Evolutionary conservation across 768 basidiomycete genomes (phyloP), one percentile per base, ranked within the genome.

Genomic region (Mycena albidolilacea): DNA sequence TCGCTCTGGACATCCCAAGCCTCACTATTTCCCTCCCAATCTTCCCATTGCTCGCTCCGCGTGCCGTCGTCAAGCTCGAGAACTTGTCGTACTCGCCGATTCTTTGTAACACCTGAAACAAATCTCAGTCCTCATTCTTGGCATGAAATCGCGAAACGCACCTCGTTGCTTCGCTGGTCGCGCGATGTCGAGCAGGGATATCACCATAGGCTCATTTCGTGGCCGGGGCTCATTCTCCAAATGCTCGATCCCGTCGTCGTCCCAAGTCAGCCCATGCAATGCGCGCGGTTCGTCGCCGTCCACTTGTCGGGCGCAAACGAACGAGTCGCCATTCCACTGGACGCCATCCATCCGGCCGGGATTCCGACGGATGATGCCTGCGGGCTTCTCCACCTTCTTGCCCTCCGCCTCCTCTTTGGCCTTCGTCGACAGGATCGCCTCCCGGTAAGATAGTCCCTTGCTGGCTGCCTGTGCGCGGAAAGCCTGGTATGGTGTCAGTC

Each of bases 111-210:
- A 14, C 82, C 80, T 82, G 46, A 21, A 37, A 50, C n/a, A 3
- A 19, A 17, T 37, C 15, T 9, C 17, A 6, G 43, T 19, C n/a
- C 19, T 35, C 12, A 7, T 35, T 46, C 12, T 11, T 9, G 5
- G 8, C 3, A 30, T 12, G 52, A 6, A 11, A 38, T 11, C 23
- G 14, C 7, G 5, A 9, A 14, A 41, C 66, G 52, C 64, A 81
- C 82, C 82, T 75, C 80, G 81, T 21, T 70, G 73, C 67, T 82
- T 84, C 3, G 81, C 80, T 1, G 79, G 82, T n/a, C 76, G 77
- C 0, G 82, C 82, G 15, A 83, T 81, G 54, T 81, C 82, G 11
- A 82, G 35, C 2, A 84, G 65, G 8, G 80, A 79, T 12, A 81
- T 73, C 8, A 70, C 75, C 23, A 80, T 72, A 1, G 63, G 48